phyloP scores from a whole-genome alignment of 352 stramenopile species.

The Globisporangium nagaii region DNA sequence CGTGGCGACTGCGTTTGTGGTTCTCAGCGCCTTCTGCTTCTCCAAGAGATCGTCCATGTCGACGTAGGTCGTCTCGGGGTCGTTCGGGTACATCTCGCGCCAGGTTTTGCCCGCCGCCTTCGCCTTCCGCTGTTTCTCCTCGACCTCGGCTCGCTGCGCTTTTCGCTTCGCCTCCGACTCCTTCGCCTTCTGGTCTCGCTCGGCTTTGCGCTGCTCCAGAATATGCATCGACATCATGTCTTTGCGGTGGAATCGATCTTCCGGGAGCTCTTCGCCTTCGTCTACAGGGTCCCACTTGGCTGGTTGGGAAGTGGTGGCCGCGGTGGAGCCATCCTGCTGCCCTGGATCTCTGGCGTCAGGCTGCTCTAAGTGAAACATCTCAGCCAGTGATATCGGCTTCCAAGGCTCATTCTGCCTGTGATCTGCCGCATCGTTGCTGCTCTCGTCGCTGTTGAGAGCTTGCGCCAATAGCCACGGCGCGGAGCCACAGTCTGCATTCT shows the following conservation, averaged over 20 bases:
- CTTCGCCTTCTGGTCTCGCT: conserved; percentile 55
- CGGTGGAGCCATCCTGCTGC: no score
- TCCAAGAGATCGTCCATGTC: conserved; percentile 67
- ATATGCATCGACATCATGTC: conserved; percentile 88
- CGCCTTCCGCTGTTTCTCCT: conserved; percentile 50
- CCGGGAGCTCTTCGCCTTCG: conserved; percentile 71
- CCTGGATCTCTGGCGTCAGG: neutral
- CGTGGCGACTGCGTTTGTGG: conserved; percentile 15
- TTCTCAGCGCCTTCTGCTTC: conserved; percentile 40
- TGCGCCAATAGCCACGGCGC: conserved; percentile 59
- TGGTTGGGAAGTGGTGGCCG: neutral
- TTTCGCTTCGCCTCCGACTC: conserved; percentile 51
- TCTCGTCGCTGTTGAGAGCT: conserved; percentile 37
- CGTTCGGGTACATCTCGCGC: conserved; percentile 74
- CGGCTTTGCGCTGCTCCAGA: conserved; percentile 58
- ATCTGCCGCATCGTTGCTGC: neutral
- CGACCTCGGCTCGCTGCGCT: conserved; percentile 31
- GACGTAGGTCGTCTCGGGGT: conserved; percentile 72
- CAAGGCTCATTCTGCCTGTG: neutral
- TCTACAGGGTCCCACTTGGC: conserved; percentile 52
- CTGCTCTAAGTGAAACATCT: conserved; percentile 63
- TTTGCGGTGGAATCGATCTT: conserved; percentile 73
- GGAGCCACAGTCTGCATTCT: conserved; percentile 45
- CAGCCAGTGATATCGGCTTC: conserved; percentile 45
- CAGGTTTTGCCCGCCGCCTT: conserved; percentile 59